A percentile compares a stretch with the other conserved stretches of the same genome.
phyloP scores from a whole-genome alignment of 495 filamentous ascomycete genomes.

The Parachaetomium inaequale region DNA sequence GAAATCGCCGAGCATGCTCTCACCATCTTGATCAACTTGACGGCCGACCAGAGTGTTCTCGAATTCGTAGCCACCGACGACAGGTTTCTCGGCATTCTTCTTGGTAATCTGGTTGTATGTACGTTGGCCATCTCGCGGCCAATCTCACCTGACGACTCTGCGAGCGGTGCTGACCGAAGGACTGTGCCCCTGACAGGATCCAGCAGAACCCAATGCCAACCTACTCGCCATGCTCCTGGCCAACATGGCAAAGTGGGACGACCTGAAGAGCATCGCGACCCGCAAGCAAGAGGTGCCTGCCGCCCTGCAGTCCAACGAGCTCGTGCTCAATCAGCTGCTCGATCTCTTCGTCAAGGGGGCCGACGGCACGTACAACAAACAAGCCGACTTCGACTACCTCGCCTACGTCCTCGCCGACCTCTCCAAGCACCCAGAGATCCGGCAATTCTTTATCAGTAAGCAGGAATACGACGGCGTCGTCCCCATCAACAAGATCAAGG shows the following conservation, averaged over 20 bases:
- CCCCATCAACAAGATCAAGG: constrained; percentile 79
- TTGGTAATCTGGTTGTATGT: constrained; percentile 74
- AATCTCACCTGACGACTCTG: background rate
- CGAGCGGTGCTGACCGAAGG: constrained; percentile 5
- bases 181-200: constrained; percentile 38
- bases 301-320: constrained; percentile 61
- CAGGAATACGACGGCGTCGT: constrained; percentile 76
- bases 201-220: constrained; percentile 68
- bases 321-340: constrained; percentile 83
- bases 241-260: constrained; percentile 79
- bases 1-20: constrained; percentile 89
- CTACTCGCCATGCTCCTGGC: constrained; percentile 86
- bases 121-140: constrained; percentile 1
- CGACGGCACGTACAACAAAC: constrained; percentile 72
- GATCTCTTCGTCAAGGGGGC: constrained; percentile 94
- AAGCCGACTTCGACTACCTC: constrained; percentile 88
- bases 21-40: constrained; percentile 89
- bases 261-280: constrained; percentile 60
- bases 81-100: constrained; percentile 68
- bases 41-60: constrained; percentile 69
- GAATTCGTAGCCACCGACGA: constrained; percentile 72
- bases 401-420: constrained; percentile 92
- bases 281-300: constrained; percentile 59
- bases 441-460: constrained; percentile 68
- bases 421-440: constrained; percentile 69